Base-by-base conservation (phyloP, 176 grass and related monocot species). In the Oryza brachyantha region DNA sequence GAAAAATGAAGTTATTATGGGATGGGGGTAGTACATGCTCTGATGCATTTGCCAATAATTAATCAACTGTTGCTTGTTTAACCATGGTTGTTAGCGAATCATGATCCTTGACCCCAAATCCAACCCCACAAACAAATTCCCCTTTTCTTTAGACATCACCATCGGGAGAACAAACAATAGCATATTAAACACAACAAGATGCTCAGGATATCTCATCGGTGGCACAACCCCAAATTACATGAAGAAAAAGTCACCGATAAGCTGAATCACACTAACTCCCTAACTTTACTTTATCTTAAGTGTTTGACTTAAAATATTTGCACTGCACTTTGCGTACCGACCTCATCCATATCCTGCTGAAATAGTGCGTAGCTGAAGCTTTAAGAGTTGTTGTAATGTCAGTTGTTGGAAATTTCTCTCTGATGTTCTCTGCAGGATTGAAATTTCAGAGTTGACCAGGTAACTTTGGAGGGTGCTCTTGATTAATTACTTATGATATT, bases 21-120 rank as follows among this genome's bases (percentile, higher is more conserved):
- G n/a, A n/a, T n/a, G n/a, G n/a, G n/a, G n/a, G 48, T 57, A 57
- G 52, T 24, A 24, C n/a, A 57, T 57, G 52, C 6, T 57, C 21
- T 24, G 52, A 57, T n/a, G 21, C 52, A 57, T 57, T 22, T 57
- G 8, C 52, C 13, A 57, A 57, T 57, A 22, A 16, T 62, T 24
- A 61, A 75, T 12, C 35, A 29, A 42, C 35, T 14, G 19, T 5
- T 32, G 17, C 24, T 31, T 68, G 38, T 42, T 62, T 71, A 66
- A 78, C 60, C 58, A 55, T 68, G 60, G 50, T 60, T 76, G 45
- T 24, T 65, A 37, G 29, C 28, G 35, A 87, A 45, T 82, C 66
- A 78, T 65, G 74, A 82, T 83, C 73, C 58, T 78, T 87, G 85
- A 87, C 66, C 35, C 35, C 11, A 78, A 86, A 83, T 54, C 73